These are phyloP conservation scores for Penicillium capsulatum DNA, from an alignment of 2,329 filamentous ascomycete species.

Conservation along the genomic window DNA sequence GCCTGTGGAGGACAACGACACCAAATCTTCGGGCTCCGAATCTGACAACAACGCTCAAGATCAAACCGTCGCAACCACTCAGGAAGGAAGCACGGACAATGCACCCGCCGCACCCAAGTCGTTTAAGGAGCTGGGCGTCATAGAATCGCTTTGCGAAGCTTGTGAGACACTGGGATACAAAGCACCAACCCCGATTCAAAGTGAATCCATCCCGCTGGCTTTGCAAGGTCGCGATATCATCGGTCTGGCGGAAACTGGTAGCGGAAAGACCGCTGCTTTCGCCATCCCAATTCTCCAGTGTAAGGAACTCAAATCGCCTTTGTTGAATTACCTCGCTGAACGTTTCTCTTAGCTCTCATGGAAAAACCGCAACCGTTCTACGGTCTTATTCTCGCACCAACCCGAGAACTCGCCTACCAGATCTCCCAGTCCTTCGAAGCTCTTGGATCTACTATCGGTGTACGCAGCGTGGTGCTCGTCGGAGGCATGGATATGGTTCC, in stretches of 20 bases:
- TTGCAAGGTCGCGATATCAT: slow-evolving; percentile 81
- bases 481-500: slow-evolving; percentile 95
- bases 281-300: slow-evolving; percentile 83
- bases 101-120: slow-evolving; percentile 34
- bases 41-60: slow-evolving; percentile 8
- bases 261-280: slow-evolving; percentile 94
- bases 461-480: slow-evolving; percentile 79
- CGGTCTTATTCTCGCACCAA: slow-evolving; percentile 86
- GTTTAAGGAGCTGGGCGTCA: slow-evolving; percentile 63
- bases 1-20: slow-evolving; percentile 21
- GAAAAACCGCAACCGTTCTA: slow-evolving; percentile 82
- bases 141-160: slow-evolving; percentile 83
- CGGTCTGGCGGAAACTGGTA: slow-evolving; percentile 89
- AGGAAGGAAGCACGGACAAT: not conserved
- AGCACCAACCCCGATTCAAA: slow-evolving; percentile 81
- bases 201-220: slow-evolving; percentile 75
- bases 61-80: slow-evolving; percentile 6
- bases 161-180: slow-evolving; percentile 80
- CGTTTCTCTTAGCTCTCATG: slow-evolving; percentile 58
- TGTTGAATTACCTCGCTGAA: slow-evolving; percentile 3
- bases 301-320: slow-evolving; percentile 5
- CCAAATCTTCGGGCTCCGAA: slow-evolving; percentile 22
- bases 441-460: slow-evolving; percentile 79
- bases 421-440: slow-evolving; percentile 86
- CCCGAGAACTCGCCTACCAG: slow-evolving; percentile 87